A percentile compares a stretch with the other conserved stretches of the same genome.
phyloP scores from a whole-genome alignment of 371 early-diverging fungal species.

The Syncephalastrum sp. region DNA sequence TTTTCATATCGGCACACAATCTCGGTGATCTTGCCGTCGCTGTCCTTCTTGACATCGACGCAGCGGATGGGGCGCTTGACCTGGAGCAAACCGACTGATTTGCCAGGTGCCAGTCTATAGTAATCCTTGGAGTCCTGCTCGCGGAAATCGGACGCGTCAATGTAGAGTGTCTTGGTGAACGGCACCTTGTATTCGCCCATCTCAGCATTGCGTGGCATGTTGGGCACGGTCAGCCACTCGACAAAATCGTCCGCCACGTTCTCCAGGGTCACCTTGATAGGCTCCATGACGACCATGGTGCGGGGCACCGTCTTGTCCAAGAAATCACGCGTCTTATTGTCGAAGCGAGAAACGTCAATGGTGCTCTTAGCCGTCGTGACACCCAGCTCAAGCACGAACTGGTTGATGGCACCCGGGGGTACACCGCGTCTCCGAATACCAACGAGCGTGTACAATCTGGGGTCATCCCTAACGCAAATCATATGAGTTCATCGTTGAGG shows the following conservation, averaged over 20 bases:
- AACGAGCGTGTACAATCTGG: constrained; percentile 95
- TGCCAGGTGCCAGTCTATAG: constrained; percentile 90
- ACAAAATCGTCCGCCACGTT: constrained; percentile 81
- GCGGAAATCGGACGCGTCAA: constrained; percentile 95
- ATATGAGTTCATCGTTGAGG: background rate
- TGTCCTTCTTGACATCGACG: constrained; percentile 71
- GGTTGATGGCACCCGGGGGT: constrained; percentile 98
- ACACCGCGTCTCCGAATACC: constrained; percentile 98
- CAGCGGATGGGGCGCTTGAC: constrained; percentile 85
- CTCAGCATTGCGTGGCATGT: constrained; percentile 83
- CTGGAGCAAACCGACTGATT: constrained; percentile 92
- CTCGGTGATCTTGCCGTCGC: constrained; percentile 74
- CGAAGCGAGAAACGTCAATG: constrained; percentile 92
- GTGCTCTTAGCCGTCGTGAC: constrained; percentile 90
- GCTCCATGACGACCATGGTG: constrained; percentile 88
- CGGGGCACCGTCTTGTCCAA: constrained; percentile 92
- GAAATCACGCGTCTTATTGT: constrained; percentile 94
- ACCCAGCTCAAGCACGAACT: constrained; percentile 93
- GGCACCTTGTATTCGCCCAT: constrained; percentile 87
- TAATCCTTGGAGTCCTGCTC: constrained; percentile 91
- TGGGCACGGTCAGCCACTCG: constrained; percentile 77
- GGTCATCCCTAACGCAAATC: constrained; percentile 79
- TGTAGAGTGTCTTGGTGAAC: constrained; percentile 88
- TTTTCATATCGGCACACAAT: constrained; percentile 80
- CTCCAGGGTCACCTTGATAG: constrained; percentile 84